A percentile compares a stretch with the other conserved stretches of the same genome.
Conservation (phyloP, 345 rosid species). For the Bruguiera sexangula region DNA sequence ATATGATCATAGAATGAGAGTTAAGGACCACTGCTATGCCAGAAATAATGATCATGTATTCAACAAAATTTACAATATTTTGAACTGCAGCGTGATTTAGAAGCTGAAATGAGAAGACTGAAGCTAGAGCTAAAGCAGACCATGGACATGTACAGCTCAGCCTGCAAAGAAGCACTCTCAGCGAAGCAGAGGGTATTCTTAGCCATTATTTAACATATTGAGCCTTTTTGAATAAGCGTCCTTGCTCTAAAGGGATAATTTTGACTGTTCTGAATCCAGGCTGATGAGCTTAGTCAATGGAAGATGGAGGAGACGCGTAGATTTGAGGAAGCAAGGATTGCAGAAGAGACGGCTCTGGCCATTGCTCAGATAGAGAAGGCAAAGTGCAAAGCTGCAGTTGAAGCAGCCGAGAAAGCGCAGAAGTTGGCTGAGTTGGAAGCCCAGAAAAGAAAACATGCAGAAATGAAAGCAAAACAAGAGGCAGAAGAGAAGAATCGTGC, state of each 20-base stretch:
- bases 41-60: not conserved
- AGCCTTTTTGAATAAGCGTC: not conserved
- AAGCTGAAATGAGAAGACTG: conserved; percentile 84
- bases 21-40: not conserved
- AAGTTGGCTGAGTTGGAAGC: conserved; percentile 68
- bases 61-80: not conserved
- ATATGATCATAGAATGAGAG: not conserved
- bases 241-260: not conserved
- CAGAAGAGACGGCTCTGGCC: conserved; percentile 80
- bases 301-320: conserved; percentile 63
- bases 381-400: conserved; percentile 73
- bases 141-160: conserved; percentile 82
- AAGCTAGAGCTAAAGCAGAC: conserved; percentile 89
- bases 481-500: conserved; percentile 72
- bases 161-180: conserved; percentile 82
- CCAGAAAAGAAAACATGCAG: conserved; percentile 62
- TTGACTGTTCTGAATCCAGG: conserved; percentile 37
- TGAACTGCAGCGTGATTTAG: conserved; percentile 53
- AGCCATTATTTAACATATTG: not conserved
- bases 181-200: conserved; percentile 63
- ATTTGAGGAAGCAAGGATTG: conserved; percentile 62
- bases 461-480: conserved; percentile 64
- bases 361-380: conserved; percentile 83
- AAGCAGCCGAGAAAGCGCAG: conserved; percentile 78
- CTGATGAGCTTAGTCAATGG: conserved; percentile 64